These are phyloP conservation scores for Hyaloscypha bicolor DNA, from an alignment of 495 filamentous ascomycete genomes.

Conservation along the genomic window DNA sequence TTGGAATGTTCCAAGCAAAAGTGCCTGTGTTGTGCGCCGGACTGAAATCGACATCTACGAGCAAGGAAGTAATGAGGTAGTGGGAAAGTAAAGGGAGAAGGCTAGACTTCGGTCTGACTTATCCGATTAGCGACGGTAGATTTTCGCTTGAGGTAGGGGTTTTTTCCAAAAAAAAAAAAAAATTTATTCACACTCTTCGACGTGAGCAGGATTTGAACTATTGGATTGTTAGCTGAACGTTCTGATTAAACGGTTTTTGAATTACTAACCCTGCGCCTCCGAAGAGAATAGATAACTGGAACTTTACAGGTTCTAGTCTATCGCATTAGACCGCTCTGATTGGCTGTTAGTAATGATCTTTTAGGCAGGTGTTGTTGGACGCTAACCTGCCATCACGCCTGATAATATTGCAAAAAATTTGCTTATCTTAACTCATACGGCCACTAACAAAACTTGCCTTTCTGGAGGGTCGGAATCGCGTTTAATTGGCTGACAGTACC, in stretches of 20 bases:
- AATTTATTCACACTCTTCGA: neutral
- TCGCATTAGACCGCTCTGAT: conserved; percentile 25
- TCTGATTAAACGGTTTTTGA: no score
- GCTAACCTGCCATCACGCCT: conserved; percentile 3
- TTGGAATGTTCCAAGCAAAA: no score
- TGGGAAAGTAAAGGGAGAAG: no score
- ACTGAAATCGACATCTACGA: no score
- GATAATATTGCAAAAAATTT: neutral
- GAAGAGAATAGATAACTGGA: conserved; percentile 28
- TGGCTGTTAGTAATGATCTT: neutral
- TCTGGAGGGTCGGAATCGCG: neutral
- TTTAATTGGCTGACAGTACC: neutral
- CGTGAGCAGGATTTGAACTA: conserved; percentile 28
- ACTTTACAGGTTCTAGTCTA: conserved; percentile 23
- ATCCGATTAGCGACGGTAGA: no score
- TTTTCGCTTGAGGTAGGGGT: no score
- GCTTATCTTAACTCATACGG: neutral
- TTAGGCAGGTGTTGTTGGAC: neutral
- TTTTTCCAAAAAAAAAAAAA: neutral
- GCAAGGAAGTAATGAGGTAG: no score
- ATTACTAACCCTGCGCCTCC: conserved; percentile 20
- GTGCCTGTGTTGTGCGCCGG: no score
- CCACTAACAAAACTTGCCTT: neutral
- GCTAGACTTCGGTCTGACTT: no score
- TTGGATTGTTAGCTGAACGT: no score